Evolutionary conservation across 2,329 filamentous ascomycete genomes (phyloP).

Genomic region (Clarireedia sp.): DNA sequence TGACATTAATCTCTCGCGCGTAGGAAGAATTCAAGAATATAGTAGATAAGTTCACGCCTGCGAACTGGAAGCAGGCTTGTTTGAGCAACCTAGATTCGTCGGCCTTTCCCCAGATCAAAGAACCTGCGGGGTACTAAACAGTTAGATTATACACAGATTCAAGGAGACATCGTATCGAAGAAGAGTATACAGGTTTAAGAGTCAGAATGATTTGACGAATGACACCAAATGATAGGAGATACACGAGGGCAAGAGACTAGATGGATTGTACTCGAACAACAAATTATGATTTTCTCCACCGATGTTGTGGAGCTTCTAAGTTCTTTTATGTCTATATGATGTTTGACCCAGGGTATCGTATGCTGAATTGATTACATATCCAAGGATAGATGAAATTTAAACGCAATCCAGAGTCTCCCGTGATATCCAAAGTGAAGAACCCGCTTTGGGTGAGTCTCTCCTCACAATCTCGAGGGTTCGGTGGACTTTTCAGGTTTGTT

Average conservation of each 20-base stretch:
- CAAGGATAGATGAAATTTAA: background rate
- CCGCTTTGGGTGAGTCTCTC: background rate
- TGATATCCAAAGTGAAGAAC: background rate
- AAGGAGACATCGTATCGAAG: no score
- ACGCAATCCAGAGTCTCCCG: background rate
- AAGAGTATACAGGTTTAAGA: background rate
- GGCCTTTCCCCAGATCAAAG: constrained; percentile 25
- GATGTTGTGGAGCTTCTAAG: background rate
- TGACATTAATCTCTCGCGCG: background rate
- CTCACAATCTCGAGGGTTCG: constrained; percentile 12
- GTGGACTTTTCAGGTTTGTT: constrained; percentile 12
- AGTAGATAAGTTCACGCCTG: constrained; percentile 82
- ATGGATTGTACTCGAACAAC: no score
- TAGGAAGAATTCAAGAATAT: constrained; percentile 85
- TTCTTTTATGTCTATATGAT: background rate
- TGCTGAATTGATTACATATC: background rate
- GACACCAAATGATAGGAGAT: no score
- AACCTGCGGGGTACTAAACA: constrained; percentile 28
- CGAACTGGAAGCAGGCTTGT: constrained; percentile 65
- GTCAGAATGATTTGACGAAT: no score
- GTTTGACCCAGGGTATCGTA: background rate
- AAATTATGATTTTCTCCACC: background rate
- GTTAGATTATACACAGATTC: no score
- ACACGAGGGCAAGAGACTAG: no score
- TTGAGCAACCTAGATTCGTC: constrained; percentile 43